phyloP scores from a whole-genome alignment of 441 rosid species.

The Cnidoscolus chayamansa region DNA sequence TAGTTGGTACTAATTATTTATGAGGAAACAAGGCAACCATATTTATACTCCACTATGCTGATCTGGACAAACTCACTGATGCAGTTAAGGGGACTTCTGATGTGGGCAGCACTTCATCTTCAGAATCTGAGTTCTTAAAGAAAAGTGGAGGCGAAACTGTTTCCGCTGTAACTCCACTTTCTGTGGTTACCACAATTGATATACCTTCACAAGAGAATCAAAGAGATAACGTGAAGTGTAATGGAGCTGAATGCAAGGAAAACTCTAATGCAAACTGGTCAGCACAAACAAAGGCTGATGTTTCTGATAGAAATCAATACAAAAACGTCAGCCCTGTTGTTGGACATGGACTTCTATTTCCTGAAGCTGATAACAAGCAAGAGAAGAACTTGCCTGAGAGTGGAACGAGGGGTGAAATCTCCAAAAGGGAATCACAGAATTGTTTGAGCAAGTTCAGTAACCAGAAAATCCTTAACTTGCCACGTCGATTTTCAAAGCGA shows the following conservation, averaged over 20 bases:
- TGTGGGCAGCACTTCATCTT: constrained; percentile 24
- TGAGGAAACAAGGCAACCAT: neutral
- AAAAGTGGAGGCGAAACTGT: constrained; percentile 16
- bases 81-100: constrained; percentile 39
- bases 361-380: constrained; percentile 25
- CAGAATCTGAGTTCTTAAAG: constrained; percentile 24
- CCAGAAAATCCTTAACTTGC: constrained; percentile 31
- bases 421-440: constrained; percentile 22
- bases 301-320: constrained; percentile 23
- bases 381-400: constrained; percentile 22
- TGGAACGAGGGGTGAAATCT: constrained; percentile 18
- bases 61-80: constrained; percentile 21
- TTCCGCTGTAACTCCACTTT: constrained; percentile 20
- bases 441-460: constrained; percentile 18
- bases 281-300: constrained; percentile 11
- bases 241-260: constrained; percentile 22
- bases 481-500: constrained; percentile 31
- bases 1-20: constrained; percentile 4
- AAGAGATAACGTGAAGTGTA: constrained; percentile 15
- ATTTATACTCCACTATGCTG: constrained; percentile 16
- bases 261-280: constrained; percentile 19
- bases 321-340: constrained; percentile 16
- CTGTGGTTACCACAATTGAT: constrained; percentile 21
- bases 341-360: constrained; percentile 4
- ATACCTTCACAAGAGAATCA: constrained; percentile 22